phyloP scores from a whole-genome alignment of 148 eudicot species.

The Fagopyrum tataricum region DNA sequence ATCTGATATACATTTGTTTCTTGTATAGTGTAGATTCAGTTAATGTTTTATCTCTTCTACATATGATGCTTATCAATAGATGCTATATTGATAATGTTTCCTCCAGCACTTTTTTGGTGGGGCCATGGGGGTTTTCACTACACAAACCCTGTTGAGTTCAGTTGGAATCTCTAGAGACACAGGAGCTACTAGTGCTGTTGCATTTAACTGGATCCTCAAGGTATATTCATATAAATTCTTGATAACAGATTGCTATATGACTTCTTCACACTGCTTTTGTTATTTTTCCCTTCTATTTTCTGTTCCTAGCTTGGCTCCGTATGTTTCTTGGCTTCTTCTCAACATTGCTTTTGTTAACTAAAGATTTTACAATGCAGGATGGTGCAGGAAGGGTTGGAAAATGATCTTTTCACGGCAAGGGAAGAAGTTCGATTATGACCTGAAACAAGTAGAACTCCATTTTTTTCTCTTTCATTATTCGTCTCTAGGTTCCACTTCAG shows the following conservation, averaged over 20 bases:
- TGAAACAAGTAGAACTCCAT: conserved; percentile 60
- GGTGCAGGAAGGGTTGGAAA: conserved; percentile 93
- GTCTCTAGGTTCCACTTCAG: not conserved
- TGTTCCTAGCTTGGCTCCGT: too few relatives aligned
- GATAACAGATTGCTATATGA: not conserved
- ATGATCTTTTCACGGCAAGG: conserved; percentile 96
- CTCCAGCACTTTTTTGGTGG: conserved; percentile 94
- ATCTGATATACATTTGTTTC: not conserved
- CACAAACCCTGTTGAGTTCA: conserved; percentile 74
- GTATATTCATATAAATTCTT: conserved; percentile 24
- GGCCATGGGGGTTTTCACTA: conserved; percentile 96
- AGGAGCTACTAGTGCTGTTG: conserved; percentile 80
- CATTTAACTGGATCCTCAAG: conserved; percentile 96
- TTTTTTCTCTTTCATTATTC: not conserved
- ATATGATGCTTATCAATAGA: not conserved
- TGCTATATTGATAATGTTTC: not conserved
- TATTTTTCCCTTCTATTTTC: not conserved
- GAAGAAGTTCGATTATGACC: conserved; percentile 90
- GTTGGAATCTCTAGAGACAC: conserved; percentile 71
- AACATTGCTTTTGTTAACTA: not conserved
- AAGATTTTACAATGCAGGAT: conserved; percentile 34
- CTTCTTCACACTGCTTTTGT: not conserved
- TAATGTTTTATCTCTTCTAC: conserved; percentile 8
- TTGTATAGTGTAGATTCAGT: not conserved
- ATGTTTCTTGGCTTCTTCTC: too few relatives aligned